A percentile compares a stretch with the other conserved stretches of the same genome.
Conservation (phyloP, 2,329 filamentous ascomycete genomes). For the Triangularia verruculosa region DNA sequence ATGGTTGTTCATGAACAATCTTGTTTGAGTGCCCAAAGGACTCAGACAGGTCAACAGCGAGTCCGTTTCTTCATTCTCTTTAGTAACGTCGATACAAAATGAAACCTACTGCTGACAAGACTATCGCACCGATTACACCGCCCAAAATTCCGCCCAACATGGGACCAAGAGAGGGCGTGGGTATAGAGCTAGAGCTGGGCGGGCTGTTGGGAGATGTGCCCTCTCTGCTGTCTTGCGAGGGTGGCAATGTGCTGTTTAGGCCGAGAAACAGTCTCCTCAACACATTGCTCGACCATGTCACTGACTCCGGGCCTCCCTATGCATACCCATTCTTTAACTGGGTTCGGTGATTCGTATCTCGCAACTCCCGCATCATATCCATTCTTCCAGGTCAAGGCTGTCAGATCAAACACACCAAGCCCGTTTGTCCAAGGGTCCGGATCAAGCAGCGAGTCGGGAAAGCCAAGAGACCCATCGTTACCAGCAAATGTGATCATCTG, state of each 20-base stretch:
- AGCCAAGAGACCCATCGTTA: constrained; percentile 28
- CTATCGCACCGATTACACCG: not conserved
- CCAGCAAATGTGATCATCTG: constrained; percentile 43
- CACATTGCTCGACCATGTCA: constrained; percentile 29
- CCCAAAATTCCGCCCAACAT: not conserved
- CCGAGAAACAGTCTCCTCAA: constrained; percentile 28
- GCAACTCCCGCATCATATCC: constrained; percentile 35
- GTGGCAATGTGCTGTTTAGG: not conserved
- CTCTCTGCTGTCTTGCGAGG: not conserved
- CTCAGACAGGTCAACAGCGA: not conserved
- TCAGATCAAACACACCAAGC: constrained; percentile 41
- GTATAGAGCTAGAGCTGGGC: too few species aligned
- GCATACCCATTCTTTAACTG: constrained; percentile 37
- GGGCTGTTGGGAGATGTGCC: too few species aligned
- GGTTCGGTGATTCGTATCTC: constrained; percentile 34
- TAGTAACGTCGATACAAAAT: not conserved
- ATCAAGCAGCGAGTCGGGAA: constrained; percentile 25
- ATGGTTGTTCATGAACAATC: not conserved
- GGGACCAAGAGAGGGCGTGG: not conserved
- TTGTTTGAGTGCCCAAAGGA: not conserved
- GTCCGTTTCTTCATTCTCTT: not conserved
- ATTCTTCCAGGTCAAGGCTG: constrained; percentile 34
- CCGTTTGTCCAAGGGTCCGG: constrained; percentile 37
- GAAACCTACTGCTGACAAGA: not conserved
- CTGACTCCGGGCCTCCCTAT: constrained; percentile 28